phyloP scores from a whole-genome alignment of 192 early-diverging fungal genomes.

The Coemansia sp. region DNA sequence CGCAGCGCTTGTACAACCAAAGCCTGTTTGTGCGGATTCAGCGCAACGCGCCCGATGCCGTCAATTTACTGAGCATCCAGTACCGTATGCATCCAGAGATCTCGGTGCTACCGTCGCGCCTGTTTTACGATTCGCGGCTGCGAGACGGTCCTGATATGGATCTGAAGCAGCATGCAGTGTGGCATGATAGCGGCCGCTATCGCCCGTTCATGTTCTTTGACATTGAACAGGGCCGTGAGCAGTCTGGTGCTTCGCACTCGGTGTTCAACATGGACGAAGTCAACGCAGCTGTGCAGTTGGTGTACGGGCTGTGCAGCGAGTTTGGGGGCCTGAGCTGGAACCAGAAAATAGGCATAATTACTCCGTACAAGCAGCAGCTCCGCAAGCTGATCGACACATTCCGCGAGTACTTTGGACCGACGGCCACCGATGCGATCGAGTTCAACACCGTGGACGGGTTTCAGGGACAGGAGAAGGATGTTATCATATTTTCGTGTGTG shows the following conservation, averaged over 20 bases:
- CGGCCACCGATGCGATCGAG: slow-evolving; percentile 71
- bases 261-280: slow-evolving; percentile 81
- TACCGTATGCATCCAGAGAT: slow-evolving; percentile 98
- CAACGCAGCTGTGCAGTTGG: slow-evolving; percentile 65
- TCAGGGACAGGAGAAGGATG: slow-evolving; percentile 97
- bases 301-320: slow-evolving; percentile 60
- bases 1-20: slow-evolving; percentile 75
- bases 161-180: slow-evolving; percentile 59
- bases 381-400: slow-evolving; percentile 69
- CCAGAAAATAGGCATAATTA: slow-evolving; percentile 79
- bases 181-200: slow-evolving; percentile 64
- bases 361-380: slow-evolving; percentile 90
- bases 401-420: slow-evolving; percentile 57
- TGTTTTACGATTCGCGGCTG: slow-evolving; percentile 79
- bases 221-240: slow-evolving; percentile 64
- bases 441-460: slow-evolving; percentile 97
- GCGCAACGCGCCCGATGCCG: slow-evolving; percentile 57
- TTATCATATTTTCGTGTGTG: slow-evolving; percentile 95
- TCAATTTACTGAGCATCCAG: slow-evolving; percentile 87
- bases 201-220: slow-evolving; percentile 82
- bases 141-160: slow-evolving; percentile 73
- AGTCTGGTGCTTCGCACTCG: slow-evolving; percentile 61
- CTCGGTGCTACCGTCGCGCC: slow-evolving; percentile 69
- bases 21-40: slow-evolving; percentile 90
- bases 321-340: slow-evolving; percentile 64